A percentile compares a stretch with the other conserved stretches of the same genome.
These are phyloP conservation scores for Fusarium setosum DNA, from an alignment of 2,329 filamentous ascomycete genomes.

Conservation along the genomic window DNA sequence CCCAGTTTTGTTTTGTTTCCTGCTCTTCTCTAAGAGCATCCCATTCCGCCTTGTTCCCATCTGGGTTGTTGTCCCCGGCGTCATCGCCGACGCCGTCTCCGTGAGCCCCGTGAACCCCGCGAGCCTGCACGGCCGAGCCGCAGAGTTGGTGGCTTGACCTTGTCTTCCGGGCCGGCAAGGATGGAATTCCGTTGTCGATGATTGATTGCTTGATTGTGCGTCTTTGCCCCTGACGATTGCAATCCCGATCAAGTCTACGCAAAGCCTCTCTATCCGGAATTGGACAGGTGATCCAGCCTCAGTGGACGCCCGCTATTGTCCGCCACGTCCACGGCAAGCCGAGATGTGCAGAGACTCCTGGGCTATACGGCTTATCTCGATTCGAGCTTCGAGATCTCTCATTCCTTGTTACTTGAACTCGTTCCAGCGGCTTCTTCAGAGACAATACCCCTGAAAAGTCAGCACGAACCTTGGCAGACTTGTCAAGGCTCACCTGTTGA, in stretches of 20 bases:
- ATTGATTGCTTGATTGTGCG: not conserved
- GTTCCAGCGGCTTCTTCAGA: not conserved
- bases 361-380: not conserved
- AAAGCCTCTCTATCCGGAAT: not conserved
- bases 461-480: not conserved
- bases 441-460: not conserved
- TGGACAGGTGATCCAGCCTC: not conserved
- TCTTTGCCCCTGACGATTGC: not conserved
- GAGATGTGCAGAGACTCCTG: not conserved
- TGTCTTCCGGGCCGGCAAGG: not conserved
- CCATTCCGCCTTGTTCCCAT: conserved; percentile 2
- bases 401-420: not conserved
- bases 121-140: not conserved
- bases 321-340: not conserved
- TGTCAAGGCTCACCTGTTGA: not conserved
- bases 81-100: conserved; percentile 9
- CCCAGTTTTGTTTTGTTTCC: not conserved
- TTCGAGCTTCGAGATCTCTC: not conserved
- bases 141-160: not conserved
- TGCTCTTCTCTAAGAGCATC: not conserved
- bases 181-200: conserved; percentile 9
- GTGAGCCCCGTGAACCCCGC: conserved; percentile 16
- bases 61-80: not conserved
- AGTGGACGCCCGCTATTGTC: not conserved
- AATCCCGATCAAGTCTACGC: not conserved